Conservation (phyloP, 768 basidiomycete species). For the Termitomyces sp. region DNA sequence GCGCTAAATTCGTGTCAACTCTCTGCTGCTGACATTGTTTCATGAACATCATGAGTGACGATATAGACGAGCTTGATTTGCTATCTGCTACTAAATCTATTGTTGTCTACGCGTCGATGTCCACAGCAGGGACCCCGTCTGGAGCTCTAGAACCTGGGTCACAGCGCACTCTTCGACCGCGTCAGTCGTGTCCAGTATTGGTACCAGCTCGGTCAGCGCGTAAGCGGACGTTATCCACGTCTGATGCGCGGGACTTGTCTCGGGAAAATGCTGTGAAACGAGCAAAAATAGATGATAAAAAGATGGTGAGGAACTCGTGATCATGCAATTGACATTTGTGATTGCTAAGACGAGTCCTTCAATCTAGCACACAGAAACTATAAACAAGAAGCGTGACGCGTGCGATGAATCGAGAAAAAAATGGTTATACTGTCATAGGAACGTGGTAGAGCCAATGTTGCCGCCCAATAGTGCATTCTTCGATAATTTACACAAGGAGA, state of each 20-base stretch:
- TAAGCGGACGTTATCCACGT: slow-evolving; percentile 15
- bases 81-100: not conserved
- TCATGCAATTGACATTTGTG: not conserved
- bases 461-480: slow-evolving; percentile 33
- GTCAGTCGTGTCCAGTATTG: slow-evolving; percentile 2
- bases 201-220: not conserved
- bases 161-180: slow-evolving; percentile 13
- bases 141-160: not conserved
- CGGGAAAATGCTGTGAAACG: slow-evolving; percentile 22
- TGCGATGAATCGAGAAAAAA: slow-evolving; percentile 36
- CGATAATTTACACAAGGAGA: slow-evolving; percentile 24
- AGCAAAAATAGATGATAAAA: slow-evolving; percentile 29
- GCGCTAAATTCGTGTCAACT: too few relatives aligned
- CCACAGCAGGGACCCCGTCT: not conserved
- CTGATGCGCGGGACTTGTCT: slow-evolving; percentile 4
- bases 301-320: slow-evolving; percentile 25
- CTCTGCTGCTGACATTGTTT: not conserved
- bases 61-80: slow-evolving; percentile 9
- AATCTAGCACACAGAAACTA: slow-evolving; percentile 32
- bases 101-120: slow-evolving; percentile 4
- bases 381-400: slow-evolving; percentile 28
- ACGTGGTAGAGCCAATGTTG: slow-evolving; percentile 42
- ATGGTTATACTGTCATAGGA: slow-evolving; percentile 40
- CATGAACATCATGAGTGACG: not conserved
- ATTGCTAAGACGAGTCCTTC: not conserved